Percentiles rank a stretch among this genome's conserved stretches.
Conservation (phyloP, 2,329 filamentous ascomycete genomes). For the Neonectria ditissima region DNA sequence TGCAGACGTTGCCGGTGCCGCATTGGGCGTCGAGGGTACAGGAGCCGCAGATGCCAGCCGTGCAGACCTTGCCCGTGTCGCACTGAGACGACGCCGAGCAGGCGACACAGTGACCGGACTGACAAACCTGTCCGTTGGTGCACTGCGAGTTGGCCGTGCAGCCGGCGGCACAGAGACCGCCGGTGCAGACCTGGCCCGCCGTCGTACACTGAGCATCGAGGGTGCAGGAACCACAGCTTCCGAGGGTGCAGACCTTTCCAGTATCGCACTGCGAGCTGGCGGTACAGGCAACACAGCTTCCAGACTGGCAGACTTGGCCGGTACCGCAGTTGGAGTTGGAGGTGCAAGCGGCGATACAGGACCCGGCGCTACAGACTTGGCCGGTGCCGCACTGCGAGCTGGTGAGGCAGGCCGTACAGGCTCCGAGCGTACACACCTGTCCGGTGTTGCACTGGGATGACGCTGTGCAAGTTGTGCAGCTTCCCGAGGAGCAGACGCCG, state of each 20-base stretch:
- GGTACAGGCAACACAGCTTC: constrained; percentile 18
- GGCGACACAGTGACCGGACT: constrained; percentile 6
- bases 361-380: constrained; percentile 24
- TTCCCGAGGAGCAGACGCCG: constrained; percentile 15
- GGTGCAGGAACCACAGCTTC: background rate
- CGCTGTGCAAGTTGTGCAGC: constrained; percentile 5
- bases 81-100: constrained; percentile 23
- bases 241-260: constrained; percentile 11
- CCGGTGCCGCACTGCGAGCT: constrained; percentile 12
- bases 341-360: constrained; percentile 4
- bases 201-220: constrained; percentile 7
- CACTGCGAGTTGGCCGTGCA: constrained; percentile 17
- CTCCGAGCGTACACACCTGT: constrained; percentile 14
- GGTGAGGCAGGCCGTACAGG: constrained; percentile 13
- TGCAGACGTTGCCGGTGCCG: constrained; percentile 6
- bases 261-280: constrained; percentile 17
- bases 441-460: constrained; percentile 11
- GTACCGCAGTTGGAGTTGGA: constrained; percentile 12
- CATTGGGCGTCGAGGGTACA: constrained; percentile 5
- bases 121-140: constrained; percentile 21
- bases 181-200: constrained; percentile 2
- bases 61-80: constrained; percentile 8
- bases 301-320: constrained; percentile 22
- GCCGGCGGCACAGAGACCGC: constrained; percentile 16
- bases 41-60: constrained; percentile 1